phyloP scores from a whole-genome alignment of 441 rosid genomes.

The Adansonia gregorii region DNA sequence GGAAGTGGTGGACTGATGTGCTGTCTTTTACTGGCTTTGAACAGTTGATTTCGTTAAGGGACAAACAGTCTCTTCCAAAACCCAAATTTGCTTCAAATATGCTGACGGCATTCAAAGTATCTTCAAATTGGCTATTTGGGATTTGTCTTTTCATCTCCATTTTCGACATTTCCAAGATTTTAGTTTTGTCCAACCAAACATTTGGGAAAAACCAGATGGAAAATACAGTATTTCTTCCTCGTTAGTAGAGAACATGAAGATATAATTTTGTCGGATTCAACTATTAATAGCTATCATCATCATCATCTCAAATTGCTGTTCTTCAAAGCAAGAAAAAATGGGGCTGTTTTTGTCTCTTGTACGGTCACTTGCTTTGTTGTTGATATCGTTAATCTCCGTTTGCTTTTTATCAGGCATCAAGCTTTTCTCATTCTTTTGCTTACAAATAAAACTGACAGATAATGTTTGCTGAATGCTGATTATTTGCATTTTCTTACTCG shows the following conservation, averaged over 20 bases:
- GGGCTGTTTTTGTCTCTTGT: conserved; percentile 4
- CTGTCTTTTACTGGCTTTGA: background rate
- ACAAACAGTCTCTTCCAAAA: conserved; percentile 23
- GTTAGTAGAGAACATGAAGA: conserved; percentile 8
- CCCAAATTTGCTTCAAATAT: background rate
- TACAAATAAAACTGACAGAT: background rate
- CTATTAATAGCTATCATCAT: background rate
- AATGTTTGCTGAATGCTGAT: conserved; percentile 13
- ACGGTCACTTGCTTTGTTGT: conserved; percentile 23
- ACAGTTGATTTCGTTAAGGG: background rate
- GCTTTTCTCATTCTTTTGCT: conserved; percentile 20
- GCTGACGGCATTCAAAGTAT: conserved; percentile 12
- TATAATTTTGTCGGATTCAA: conserved; percentile 19
- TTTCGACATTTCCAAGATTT: conserved; percentile 34
- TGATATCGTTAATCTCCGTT: conserved; percentile 25
- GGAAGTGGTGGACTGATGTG: background rate
- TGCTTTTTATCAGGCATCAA: conserved; percentile 46
- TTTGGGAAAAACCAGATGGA: conserved; percentile 14
- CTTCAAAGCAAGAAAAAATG: conserved; percentile 26
- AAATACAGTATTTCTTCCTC: conserved; percentile 10
- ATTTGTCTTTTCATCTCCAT: conserved; percentile 20
- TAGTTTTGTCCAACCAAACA: conserved; percentile 14
- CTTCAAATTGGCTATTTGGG: conserved; percentile 3
- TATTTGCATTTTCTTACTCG: background rate
- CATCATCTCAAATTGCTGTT: background rate